phyloP scores from a whole-genome alignment of 23 red algal genomes.

The Gracilaria caudata region DNA sequence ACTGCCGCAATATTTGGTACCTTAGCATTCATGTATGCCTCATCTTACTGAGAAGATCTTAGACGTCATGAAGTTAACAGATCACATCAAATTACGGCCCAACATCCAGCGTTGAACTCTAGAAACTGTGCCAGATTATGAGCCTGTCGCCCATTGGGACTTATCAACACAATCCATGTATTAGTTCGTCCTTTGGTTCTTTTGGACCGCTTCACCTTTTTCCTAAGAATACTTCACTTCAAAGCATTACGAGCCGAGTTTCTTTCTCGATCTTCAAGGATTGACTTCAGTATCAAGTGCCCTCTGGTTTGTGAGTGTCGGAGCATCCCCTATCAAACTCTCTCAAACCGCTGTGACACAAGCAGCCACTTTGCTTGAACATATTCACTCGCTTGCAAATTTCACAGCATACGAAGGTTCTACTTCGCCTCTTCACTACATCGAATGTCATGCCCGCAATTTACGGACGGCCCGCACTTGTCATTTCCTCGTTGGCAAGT shows the following conservation, averaged over 20 bases:
- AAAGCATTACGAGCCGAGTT: not conserved
- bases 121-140: not conserved
- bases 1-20: constrained; percentile 30
- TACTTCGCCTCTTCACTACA: no score
- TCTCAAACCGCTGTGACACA: no score
- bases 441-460: no score
- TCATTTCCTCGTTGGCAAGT: no score
- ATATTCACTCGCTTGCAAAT: no score
- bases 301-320: not conserved
- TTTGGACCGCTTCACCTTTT: not conserved
- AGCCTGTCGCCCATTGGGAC: no score
- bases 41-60: constrained; percentile 22
- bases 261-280: not conserved
- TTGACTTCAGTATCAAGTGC: not conserved
- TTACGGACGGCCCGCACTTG: no score
- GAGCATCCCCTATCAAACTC: no score
- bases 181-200: not conserved
- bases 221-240: not conserved
- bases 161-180: not conserved
- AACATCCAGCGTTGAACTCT: not conserved
- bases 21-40: constrained; percentile 46
- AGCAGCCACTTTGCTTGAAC: no score
- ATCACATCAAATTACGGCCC: not conserved
- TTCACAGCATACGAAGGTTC: no score
- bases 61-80: not conserved